Base-by-base conservation (phyloP, 2,329 filamentous ascomycete species). In the Aspergillus bombycis region DNA sequence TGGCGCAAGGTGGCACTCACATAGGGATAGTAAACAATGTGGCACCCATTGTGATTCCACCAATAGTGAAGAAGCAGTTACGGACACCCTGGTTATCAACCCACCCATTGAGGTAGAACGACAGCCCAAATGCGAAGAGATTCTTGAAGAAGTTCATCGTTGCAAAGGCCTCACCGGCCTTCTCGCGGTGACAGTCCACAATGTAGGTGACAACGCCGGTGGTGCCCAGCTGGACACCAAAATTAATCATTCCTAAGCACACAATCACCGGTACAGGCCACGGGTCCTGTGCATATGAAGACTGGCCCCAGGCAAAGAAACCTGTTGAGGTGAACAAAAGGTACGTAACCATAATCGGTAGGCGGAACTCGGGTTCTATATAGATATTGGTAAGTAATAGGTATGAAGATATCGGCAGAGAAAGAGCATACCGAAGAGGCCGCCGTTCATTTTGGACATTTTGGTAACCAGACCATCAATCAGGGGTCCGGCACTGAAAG, bases 51-150 rank as follows among this genome's bases (percentile, higher is more conserved):
- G 76, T 78, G 56, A 78, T 78, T 8, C 75, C 76, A 5, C 77
- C 77, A 56, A 79, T 74, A 11, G 75, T 72, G 53, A 77, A 79
- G 66, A 79, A 79, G 43, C 74, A 75, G 57, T 77, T 65, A 38
- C 75, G 64, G n/a, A 78, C 71, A 3, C 79, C 78, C 58, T 79
- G 74, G 19, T 66, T 68, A 0, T 70, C 76, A 63, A 80, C 75
- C 78, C 78, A 80, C 48, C 76, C 74, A 54, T 79, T 79, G 65
- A 74, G 69, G 58, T 79, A 80, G 59, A 80, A 79, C 1, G 77
- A 77, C 57, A 81, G 62, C 0, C 77, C 38, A 41, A 41, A 41
- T 8, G 38, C 38, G 38, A 41, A 41, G 19, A 41, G 38, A n/a
- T 41, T 41, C 7, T 41, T 41, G 38, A 41, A 7, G 10, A 41